These are phyloP conservation scores for Capsicum baccatum DNA, from an alignment of 257 asterid species.

Conservation along the genomic window DNA sequence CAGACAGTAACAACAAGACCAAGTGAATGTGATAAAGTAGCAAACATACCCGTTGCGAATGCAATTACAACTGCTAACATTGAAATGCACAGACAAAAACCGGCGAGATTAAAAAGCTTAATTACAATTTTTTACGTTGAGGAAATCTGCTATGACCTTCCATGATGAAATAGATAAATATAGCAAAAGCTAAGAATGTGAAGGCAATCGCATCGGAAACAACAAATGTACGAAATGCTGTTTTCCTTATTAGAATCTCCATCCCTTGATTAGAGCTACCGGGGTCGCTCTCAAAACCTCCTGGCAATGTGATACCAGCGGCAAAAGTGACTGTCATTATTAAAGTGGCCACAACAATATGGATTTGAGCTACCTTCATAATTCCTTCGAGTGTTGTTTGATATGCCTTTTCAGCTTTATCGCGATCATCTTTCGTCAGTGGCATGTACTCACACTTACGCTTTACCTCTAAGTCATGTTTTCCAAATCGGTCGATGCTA, in stretches of 20 bases:
- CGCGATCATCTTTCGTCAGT: too few species aligned
- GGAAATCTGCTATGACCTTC: too few species aligned
- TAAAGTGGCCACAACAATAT: conserved; percentile 24
- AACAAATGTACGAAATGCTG: conserved; percentile 36
- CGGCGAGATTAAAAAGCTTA: too few species aligned
- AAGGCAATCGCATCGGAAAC: conserved; percentile 30
- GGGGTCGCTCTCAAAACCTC: conserved; percentile 25
- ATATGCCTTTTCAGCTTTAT: neutral
- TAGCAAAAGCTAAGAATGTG: conserved; percentile 23
- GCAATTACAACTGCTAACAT: too few species aligned
- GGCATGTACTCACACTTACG: too few species aligned
- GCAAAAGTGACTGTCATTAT: neutral
- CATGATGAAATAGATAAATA: neutral
- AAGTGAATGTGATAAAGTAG: too few species aligned
- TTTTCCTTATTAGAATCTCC: conserved; percentile 30
- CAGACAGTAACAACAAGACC: too few species aligned
- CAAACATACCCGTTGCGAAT: too few species aligned
- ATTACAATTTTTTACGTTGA: too few species aligned
- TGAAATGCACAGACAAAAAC: too few species aligned
- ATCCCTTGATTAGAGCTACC: conserved; percentile 20
- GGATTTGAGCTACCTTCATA: neutral
- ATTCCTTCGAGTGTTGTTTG: neutral
- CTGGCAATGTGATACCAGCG: conserved; percentile 35
- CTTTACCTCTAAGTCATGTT: too few species aligned
- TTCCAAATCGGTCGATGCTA: too few species aligned